Conservation (phyloP, 139 green algal species). For the Chlamydomonas sp. region DNA sequence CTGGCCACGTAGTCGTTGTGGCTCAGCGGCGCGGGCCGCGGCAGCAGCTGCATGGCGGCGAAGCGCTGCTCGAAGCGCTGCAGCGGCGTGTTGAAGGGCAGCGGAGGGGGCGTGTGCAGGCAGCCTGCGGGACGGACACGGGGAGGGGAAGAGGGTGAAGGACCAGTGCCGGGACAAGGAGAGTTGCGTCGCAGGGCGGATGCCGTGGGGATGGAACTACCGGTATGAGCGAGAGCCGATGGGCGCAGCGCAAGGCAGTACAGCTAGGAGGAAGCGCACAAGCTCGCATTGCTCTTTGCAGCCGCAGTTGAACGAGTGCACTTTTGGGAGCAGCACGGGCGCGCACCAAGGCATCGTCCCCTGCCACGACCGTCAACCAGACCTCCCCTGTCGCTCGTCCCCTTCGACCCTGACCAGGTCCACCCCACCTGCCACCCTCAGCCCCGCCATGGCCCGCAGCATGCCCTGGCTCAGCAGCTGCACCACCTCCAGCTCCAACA, state of each 20-base stretch:
- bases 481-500: constrained; percentile 25
- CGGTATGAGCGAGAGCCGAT: too few species aligned
- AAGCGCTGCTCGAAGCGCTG: constrained; percentile 84
- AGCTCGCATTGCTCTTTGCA: too few species aligned
- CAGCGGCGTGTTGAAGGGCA: constrained; percentile 65
- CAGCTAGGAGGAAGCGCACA: too few species aligned
- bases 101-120: not conserved
- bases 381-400: not conserved
- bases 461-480: constrained; percentile 58
- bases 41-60: constrained; percentile 38
- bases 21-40: constrained; percentile 51
- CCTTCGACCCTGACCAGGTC: not conserved
- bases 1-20: constrained; percentile 51
- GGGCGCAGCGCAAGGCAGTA: too few species aligned
- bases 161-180: too few species aligned
- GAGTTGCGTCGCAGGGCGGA: too few species aligned
- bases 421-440: constrained; percentile 41
- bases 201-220: too few species aligned
- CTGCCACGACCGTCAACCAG: too few species aligned
- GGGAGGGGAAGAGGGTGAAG: not conserved
- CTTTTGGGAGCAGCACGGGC: too few species aligned
- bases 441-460: constrained; percentile 50
- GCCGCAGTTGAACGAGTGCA: too few species aligned
- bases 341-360: too few species aligned
- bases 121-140: constrained; percentile 12